Conservation (phyloP, 129 eudicot genomes). For the carrot (Daucus carota) region DNA sequence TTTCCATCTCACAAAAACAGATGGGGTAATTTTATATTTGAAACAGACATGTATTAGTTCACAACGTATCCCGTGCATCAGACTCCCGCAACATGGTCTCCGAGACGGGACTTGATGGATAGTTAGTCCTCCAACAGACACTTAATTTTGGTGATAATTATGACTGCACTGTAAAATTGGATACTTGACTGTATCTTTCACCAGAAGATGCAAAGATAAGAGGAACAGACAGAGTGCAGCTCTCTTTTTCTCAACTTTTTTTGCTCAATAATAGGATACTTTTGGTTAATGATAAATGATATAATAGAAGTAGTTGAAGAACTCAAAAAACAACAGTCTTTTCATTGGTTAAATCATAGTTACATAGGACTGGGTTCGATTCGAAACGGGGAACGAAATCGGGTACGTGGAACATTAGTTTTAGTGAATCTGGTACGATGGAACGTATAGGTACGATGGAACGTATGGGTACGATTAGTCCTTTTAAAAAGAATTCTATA, state of each 20-base stretch:
- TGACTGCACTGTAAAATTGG: not conserved
- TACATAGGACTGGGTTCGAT: too few relatives aligned
- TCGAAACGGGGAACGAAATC: too few relatives aligned
- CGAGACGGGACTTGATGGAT: not conserved
- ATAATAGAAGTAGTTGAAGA: slow-evolving; percentile 11
- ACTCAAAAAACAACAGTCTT: slow-evolving; percentile 13
- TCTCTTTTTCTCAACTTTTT: not conserved
- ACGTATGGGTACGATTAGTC: too few relatives aligned
- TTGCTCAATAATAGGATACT: not conserved
- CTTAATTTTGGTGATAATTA: not conserved
- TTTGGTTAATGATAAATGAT: not conserved
- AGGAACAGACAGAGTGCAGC: slow-evolving; percentile 1
- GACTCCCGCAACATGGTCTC: not conserved
- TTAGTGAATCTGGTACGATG: too few relatives aligned
- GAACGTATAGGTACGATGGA: too few relatives aligned
- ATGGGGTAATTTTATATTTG: not conserved
- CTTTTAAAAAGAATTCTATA: too few relatives aligned
- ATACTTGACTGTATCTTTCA: not conserved
- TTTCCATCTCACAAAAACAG: slow-evolving; percentile 10
- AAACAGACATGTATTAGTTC: not conserved
- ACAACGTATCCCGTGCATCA: not conserved
- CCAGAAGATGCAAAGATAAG: not conserved
- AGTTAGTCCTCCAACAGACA: not conserved
- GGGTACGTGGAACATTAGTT: too few relatives aligned
- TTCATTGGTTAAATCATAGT: slow-evolving; percentile 8